Evolutionary conservation across 1,139 yeast species (phyloP).

Genomic region (Trichomonascaceae sp.): DNA sequence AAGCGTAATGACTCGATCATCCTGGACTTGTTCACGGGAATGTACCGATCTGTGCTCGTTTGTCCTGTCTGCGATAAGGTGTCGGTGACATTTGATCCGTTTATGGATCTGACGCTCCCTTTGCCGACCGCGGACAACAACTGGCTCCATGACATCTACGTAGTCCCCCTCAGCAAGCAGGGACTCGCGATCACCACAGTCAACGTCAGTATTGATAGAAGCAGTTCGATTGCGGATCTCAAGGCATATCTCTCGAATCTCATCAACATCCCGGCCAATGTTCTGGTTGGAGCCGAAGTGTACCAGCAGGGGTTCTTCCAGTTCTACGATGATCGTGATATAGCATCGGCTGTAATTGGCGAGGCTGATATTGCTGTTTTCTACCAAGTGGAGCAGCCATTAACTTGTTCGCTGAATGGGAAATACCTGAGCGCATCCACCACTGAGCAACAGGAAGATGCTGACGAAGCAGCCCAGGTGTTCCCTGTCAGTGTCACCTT

Average conservation of each 20-base stretch:
- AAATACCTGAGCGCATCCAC: no score
- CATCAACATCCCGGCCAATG: constrained; percentile 12
- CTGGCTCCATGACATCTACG: constrained; percentile 57
- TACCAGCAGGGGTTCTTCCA: constrained; percentile 58
- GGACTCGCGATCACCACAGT: constrained; percentile 31
- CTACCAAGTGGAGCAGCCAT: constrained; percentile 38
- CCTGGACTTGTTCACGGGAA: constrained; percentile 76
- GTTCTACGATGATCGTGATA: constrained; percentile 50
- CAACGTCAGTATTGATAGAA: constrained; percentile 52
- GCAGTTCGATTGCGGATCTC: constrained; percentile 53
- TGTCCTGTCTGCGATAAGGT: constrained; percentile 79
- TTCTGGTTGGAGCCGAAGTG: constrained; percentile 55
- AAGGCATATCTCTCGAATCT: constrained; percentile 40
- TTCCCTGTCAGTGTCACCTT: no score
- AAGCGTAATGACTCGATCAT: constrained; percentile 76
- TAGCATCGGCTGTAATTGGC: constrained; percentile 56
- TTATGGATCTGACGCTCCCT: constrained; percentile 80
- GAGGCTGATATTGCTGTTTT: constrained; percentile 53
- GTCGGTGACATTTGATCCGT: constrained; percentile 89
- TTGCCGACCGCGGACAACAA: constrained; percentile 55
- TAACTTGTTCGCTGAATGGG: no score
- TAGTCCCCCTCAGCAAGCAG: constrained; percentile 36
- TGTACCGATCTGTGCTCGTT: constrained; percentile 76
- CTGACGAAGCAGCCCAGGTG: no score
- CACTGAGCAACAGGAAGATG: no score